phyloP scores from a whole-genome alignment of 345 rosid genomes.

The Populus euphratica region DNA sequence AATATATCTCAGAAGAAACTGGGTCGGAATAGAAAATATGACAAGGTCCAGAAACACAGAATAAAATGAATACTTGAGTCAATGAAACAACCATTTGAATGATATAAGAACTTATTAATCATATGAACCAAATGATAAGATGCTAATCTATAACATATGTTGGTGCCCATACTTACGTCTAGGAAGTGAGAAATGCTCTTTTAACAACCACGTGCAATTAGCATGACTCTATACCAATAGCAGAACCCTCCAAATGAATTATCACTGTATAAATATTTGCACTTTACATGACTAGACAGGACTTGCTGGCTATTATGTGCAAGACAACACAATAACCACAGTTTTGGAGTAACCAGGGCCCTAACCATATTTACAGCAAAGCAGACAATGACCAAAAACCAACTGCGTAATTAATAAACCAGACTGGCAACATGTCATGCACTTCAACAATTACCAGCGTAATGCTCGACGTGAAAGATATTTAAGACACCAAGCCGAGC shows the following conservation, averaged over 20 bases:
- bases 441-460: background rate
- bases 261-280: too few species aligned
- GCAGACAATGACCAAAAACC: background rate
- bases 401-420: background rate
- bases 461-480: background rate
- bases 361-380: background rate
- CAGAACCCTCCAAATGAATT: too few species aligned
- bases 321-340: background rate
- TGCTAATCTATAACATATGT: background rate
- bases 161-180: too few species aligned
- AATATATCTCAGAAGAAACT: constrained; percentile 3
- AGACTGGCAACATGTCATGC: background rate
- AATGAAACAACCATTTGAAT: background rate
- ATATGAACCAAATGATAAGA: background rate
- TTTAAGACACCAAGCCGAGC: background rate
- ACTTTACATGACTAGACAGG: too few species aligned
- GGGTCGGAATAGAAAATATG: background rate
- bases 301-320: background rate
- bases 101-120: background rate
- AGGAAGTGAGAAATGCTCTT: too few species aligned
- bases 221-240: too few species aligned
- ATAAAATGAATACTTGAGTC: background rate
- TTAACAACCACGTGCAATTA: too few species aligned
- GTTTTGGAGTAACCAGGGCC: background rate
- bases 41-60: background rate